Percentiles rank a stretch among this genome's conserved stretches.
Conservation (phyloP, 768 basidiomycete genomes). For the Hericium erinaceus region DNA sequence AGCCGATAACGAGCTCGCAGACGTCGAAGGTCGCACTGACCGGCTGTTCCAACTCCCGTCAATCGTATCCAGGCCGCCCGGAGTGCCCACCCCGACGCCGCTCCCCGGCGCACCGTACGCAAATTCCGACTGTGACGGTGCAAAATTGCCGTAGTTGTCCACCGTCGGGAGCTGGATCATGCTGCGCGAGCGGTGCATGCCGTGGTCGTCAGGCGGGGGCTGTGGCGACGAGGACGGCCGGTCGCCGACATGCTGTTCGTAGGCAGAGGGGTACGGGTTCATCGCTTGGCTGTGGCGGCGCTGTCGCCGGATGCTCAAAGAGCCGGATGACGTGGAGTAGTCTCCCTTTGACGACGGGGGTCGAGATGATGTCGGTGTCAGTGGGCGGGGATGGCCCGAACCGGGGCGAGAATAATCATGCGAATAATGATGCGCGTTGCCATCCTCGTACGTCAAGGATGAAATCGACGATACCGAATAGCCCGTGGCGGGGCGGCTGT, state of each 20-base stretch:
- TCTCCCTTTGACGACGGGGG: slow-evolving; percentile 61
- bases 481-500: slow-evolving; percentile 78
- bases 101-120: slow-evolving; percentile 56
- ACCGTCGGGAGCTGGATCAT: slow-evolving; percentile 76
- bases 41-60: slow-evolving; percentile 24
- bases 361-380: slow-evolving; percentile 57
- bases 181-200: slow-evolving; percentile 68
- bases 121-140: slow-evolving; percentile 50
- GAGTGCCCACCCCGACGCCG: slow-evolving; percentile 14
- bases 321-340: slow-evolving; percentile 30
- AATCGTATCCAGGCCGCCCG: slow-evolving; percentile 18
- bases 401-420: slow-evolving; percentile 60
- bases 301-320: slow-evolving; percentile 61
- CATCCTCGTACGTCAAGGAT: slow-evolving; percentile 45
- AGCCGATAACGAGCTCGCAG: slow-evolving; percentile 67
- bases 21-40: slow-evolving; percentile 63
- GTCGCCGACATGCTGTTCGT: slow-evolving; percentile 35
- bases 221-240: slow-evolving; percentile 16
- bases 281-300: slow-evolving; percentile 82
- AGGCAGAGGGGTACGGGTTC: slow-evolving; percentile 80
- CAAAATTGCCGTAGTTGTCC: slow-evolving; percentile 28
- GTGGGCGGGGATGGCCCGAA: slow-evolving; percentile 59
- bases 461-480: slow-evolving; percentile 82
- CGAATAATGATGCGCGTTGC: slow-evolving; percentile 26
- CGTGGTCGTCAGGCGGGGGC: slow-evolving; percentile 31